Base-by-base conservation (phyloP, 352 stramenopile species). In the Globisporangium acanthophoron region DNA sequence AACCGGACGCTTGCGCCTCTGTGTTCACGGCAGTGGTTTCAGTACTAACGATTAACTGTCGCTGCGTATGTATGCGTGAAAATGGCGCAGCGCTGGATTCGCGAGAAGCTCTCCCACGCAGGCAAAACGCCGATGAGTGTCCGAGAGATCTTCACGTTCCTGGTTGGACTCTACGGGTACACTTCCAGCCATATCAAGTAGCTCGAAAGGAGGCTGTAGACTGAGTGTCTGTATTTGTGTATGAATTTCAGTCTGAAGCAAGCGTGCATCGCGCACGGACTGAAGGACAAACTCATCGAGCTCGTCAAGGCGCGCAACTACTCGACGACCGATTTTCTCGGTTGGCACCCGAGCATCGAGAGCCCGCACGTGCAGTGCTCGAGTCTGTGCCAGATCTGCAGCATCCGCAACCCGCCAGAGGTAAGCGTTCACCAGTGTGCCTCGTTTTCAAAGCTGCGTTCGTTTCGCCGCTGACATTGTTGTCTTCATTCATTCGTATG, bases 271-370 rank as follows among this genome's bases (percentile, higher is more conserved):
- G 67, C 80, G 7, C 83, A 92, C 54, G 70, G 70, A 2, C 68
- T 82, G 29, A 71, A 78, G 18, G 66, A 81, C 4, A 76, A 76
- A 54, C 59, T 84, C 9, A 65, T 87, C 11, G 66, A 70, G 9
- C 53, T 88, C 1, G 74, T 92, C 39, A 72, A 85, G 44, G 59
- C 73, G 1, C 81, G 79, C 54, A 88, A 90, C 3, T 84, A 86
- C 54, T 79, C 78, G 6, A 74, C 81, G 6, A 88, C 74, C 12
- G 83, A 94, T 52, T 90, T 74, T 50, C 71, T 94, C 21, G 85
- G 85, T 5, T 94, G 85, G 85, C 79, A 94, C 54, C 85, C 85
- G 27, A 71, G 67, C 3, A 86, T 89, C 33, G 85, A 94, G 73
- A 68, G 72, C 18, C 82, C 83, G 2, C 73, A 72, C n/a, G 80